phyloP scores from a whole-genome alignment of 23 red algal genomes.

The Gracilariopsis chorda region DNA sequence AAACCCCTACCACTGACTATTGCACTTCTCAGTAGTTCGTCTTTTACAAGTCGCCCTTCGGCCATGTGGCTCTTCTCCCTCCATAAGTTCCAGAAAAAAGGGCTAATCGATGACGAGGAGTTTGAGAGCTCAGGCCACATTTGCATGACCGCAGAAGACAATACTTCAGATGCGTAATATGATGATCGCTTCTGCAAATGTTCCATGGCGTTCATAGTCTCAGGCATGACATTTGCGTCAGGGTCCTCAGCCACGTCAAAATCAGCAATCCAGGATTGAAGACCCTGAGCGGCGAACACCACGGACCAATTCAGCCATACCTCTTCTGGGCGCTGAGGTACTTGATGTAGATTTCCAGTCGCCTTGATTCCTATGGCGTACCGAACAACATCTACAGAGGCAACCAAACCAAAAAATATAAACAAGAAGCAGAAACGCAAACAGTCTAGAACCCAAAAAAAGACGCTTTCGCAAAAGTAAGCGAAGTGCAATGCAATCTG shows the following conservation, averaged over 20 bases:
- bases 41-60: not conserved
- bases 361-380: not conserved
- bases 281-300: conserved; percentile 39
- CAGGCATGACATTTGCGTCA: not conserved
- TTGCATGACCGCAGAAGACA: conserved; percentile 21
- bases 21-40: conserved; percentile 12
- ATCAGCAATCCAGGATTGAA: not conserved
- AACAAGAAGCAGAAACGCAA: not conserved
- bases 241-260: not conserved
- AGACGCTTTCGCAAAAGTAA: not conserved
- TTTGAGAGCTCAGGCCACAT: not conserved
- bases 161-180: conserved; percentile 7
- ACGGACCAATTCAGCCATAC: conserved; percentile 49
- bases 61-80: not conserved
- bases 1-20: not conserved
- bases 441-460: not conserved
- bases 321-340: not conserved
- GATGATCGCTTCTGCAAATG: not conserved
- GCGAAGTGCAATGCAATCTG: not conserved
- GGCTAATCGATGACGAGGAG: not conserved
- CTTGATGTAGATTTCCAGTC: not conserved
- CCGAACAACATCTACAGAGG: not conserved
- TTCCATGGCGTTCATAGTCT: not conserved
- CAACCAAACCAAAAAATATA: not conserved
- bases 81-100: conserved; percentile 27